phyloP scores from a whole-genome alignment of 805 yeast species.

The Debaryomyces tyrocola region DNA sequence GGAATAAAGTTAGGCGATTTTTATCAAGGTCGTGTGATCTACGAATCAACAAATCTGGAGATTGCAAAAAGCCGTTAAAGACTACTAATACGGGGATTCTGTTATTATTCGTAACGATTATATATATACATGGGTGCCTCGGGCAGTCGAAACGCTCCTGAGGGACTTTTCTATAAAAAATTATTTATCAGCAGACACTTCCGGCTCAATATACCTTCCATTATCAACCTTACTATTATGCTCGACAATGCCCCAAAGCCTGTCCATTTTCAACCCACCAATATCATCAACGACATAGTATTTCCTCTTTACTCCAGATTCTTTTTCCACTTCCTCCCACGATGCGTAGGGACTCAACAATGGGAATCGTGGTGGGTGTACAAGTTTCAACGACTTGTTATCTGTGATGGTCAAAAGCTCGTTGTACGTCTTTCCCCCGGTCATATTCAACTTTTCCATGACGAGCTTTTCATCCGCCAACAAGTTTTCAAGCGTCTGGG shows the following conservation, averaged over 20 bases:
- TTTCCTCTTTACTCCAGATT: constrained; percentile 32
- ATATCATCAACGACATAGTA: constrained; percentile 69
- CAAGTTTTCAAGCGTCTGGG: constrained; percentile 66
- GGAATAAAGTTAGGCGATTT: no score
- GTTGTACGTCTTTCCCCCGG: constrained; percentile 67
- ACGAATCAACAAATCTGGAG: background rate
- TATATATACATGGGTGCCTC: no score
- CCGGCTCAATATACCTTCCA: constrained; percentile 49
- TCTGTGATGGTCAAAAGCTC: constrained; percentile 51
- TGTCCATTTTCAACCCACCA: constrained; percentile 82
- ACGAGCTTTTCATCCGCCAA: constrained; percentile 62
- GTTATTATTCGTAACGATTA: no score
- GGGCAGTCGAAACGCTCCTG: no score
- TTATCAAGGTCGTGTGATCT: background rate
- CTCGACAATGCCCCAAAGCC: constrained; percentile 84
- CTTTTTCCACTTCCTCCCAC: constrained; percentile 42
- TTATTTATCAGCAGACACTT: background rate
- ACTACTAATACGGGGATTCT: no score
- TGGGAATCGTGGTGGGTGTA: constrained; percentile 17
- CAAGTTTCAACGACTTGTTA: constrained; percentile 37
- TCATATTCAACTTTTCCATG: constrained; percentile 63
- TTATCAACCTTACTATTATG: constrained; percentile 62
- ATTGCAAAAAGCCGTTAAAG: no score
- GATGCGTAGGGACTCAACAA: constrained; percentile 26
- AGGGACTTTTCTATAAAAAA: background rate